Evolutionary conservation across 2,329 filamentous ascomycete species (phyloP).

Genomic region (Colletotrichum orchidophilum): DNA sequence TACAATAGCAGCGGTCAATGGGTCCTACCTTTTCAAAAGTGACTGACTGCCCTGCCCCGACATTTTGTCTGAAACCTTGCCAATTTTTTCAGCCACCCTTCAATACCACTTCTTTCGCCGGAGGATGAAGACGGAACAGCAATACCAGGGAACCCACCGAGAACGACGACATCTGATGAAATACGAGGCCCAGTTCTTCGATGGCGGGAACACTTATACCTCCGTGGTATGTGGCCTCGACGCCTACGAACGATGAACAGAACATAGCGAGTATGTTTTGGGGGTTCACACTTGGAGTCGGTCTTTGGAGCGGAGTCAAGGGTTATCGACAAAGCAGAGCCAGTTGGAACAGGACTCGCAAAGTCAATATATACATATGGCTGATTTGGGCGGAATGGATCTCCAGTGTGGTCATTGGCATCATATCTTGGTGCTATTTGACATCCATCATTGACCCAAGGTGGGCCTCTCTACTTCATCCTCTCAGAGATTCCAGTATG

Average conservation of each 20-base stretch:
- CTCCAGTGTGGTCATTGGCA: constrained; percentile 45
- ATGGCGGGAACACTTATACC: constrained; percentile 29
- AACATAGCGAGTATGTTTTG: constrained; percentile 47
- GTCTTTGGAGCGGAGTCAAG: constrained; percentile 44
- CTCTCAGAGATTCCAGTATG: too few relatives aligned
- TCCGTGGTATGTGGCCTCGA: constrained; percentile 24
- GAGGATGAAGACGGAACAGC: constrained; percentile 4
- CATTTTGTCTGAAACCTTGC: neutral
- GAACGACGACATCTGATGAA: neutral
- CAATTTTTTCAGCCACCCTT: neutral
- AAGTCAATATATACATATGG: constrained; percentile 47
- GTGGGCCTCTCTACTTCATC: constrained; percentile 18
- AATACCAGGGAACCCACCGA: neutral
- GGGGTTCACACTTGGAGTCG: constrained; percentile 49
- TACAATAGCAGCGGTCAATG: constrained; percentile 3
- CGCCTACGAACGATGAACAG: constrained; percentile 39
- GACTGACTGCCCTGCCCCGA: neutral
- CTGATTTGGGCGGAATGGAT: constrained; percentile 52
- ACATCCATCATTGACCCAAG: constrained; percentile 44
- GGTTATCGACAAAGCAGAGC: constrained; percentile 46
- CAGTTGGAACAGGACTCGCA: constrained; percentile 43
- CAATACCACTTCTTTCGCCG: neutral
- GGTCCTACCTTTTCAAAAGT: too few relatives aligned
- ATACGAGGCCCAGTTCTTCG: neutral
- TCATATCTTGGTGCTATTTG: constrained; percentile 48